Base-by-base conservation (phyloP, 306 rosid species). In the Prosopis cineraria region DNA sequence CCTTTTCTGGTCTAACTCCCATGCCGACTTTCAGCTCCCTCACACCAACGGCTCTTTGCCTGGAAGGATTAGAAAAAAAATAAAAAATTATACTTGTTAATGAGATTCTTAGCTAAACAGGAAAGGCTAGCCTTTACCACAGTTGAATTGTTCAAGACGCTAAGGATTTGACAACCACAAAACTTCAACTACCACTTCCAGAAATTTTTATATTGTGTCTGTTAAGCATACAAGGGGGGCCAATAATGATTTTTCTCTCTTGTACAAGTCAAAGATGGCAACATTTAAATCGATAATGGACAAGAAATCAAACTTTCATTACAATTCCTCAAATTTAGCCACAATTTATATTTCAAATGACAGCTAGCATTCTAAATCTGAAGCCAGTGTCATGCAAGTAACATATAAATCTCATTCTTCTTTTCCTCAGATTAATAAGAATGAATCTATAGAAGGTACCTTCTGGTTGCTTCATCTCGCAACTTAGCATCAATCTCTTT, bases 401-500 rank as follows among this genome's bases (percentile, higher is more conserved):
- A 33, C 64, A 50, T 14, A 58, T 2, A 68, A 20, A 44, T 37
- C 37, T 60, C 56, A 44, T 74, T 31, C 27, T 53, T 39, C 77
- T 67, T 69, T 27, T 67, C 40, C 75, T 69, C 58, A 63, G 40
- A 79, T 30, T 27, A 47, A 34, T 8, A 69, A 33, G 36, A 44
- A 74, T 60, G 19, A 58, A 47, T 53, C 76, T 43, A 59, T 44
- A 55, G 30, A 19, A 64, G 60, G 83, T 92, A 94, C 98, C 97
- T 88, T 87, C 89, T 87, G 56, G 82, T 83, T 83, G 82, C 89
- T 78, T 82, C 93, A 59, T 85, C 91, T 77, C 84, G 88, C 79
- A 92, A 74, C 80, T 90, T 94, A 34, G 87, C 87, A 84, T 94
- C 95, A 33, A 94, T 94, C 88, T 94, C 98, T 88, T 94, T 94